phyloP scores from a whole-genome alignment of 345 rosid species.

The Geranium rotundifolium region DNA sequence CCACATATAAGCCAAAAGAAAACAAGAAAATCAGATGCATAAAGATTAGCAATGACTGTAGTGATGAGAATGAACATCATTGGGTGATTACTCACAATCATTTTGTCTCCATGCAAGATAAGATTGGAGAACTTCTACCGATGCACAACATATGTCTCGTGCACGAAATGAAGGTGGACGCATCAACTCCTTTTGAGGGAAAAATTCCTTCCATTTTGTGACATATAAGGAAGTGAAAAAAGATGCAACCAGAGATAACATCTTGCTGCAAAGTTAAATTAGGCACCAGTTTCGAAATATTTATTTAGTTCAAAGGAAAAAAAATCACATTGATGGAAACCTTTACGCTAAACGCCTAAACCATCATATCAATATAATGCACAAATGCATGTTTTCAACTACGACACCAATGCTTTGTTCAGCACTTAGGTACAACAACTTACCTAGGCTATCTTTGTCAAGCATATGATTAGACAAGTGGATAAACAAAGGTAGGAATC shows the following conservation, averaged over 20 bases:
- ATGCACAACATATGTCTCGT: slow-evolving; percentile 47
- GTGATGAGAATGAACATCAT: background rate
- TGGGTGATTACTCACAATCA: slow-evolving; percentile 45
- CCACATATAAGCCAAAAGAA: background rate
- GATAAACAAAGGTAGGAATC: background rate
- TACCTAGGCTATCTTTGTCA: background rate
- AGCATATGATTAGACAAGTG: too few species aligned
- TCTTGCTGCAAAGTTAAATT: slow-evolving; percentile 55
- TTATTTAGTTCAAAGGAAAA: background rate
- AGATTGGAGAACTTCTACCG: slow-evolving; percentile 64
- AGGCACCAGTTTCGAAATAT: slow-evolving; percentile 6
- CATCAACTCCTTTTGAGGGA: slow-evolving; percentile 40
- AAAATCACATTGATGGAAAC: background rate
- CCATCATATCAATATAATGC: background rate
- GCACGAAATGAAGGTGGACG: slow-evolving; percentile 62
- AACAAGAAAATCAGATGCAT: background rate
- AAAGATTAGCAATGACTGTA: background rate
- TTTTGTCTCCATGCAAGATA: slow-evolving; percentile 87
- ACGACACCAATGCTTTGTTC: too few species aligned
- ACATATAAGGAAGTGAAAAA: slow-evolving; percentile 54
- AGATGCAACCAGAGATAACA: slow-evolving; percentile 56
- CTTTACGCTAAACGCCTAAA: background rate
- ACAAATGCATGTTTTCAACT: background rate
- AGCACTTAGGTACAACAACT: too few species aligned
- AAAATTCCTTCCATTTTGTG: slow-evolving; percentile 65